Conservation (phyloP, 768 basidiomycete species). For the Mycena capillaripes region DNA sequence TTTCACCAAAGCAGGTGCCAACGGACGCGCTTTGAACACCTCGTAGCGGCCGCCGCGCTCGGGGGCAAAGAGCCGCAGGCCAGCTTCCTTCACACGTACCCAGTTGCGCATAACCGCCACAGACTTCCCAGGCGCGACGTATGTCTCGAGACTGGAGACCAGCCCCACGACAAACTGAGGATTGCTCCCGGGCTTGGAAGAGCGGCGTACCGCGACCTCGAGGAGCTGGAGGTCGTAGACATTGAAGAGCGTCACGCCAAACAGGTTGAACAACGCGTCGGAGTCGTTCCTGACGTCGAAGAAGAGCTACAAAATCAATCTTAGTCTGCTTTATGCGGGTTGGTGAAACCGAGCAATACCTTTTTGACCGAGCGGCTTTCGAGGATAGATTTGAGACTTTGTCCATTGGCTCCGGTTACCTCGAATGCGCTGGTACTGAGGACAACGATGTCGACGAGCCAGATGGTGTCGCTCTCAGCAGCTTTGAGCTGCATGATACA, state of each 20-base stretch:
- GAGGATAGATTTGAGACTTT: constrained; percentile 41
- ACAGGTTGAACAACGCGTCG: constrained; percentile 48
- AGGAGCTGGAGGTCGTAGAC: constrained; percentile 51
- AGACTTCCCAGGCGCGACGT: constrained; percentile 40
- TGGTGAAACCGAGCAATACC: constrained; percentile 26
- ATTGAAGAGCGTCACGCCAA: constrained; percentile 44
- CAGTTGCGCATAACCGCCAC: constrained; percentile 36
- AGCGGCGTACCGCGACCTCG: constrained; percentile 47
- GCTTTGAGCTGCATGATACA: constrained; percentile 49
- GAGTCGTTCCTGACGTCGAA: constrained; percentile 53
- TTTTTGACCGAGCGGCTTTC: constrained; percentile 41
- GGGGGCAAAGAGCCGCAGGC: constrained; percentile 47
- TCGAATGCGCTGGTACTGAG: constrained; percentile 47
- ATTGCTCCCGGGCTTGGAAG: constrained; percentile 32
- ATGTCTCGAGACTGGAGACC: constrained; percentile 38
- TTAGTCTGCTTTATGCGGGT: not conserved
- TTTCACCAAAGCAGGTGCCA: constrained; percentile 39
- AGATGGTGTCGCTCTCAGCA: constrained; percentile 43
- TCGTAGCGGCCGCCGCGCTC: constrained; percentile 43
- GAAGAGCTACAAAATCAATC: constrained; percentile 42
- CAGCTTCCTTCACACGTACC: constrained; percentile 47
- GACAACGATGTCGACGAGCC: constrained; percentile 52
- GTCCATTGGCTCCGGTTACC: constrained; percentile 39
- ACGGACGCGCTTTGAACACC: constrained; percentile 46
- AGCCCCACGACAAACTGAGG: constrained; percentile 45